Percentiles rank a stretch among this genome's conserved stretches.
Evolutionary conservation across 2,329 filamentous ascomycete genomes (phyloP).

Genomic region (Dothiorella sarmentorum): DNA sequence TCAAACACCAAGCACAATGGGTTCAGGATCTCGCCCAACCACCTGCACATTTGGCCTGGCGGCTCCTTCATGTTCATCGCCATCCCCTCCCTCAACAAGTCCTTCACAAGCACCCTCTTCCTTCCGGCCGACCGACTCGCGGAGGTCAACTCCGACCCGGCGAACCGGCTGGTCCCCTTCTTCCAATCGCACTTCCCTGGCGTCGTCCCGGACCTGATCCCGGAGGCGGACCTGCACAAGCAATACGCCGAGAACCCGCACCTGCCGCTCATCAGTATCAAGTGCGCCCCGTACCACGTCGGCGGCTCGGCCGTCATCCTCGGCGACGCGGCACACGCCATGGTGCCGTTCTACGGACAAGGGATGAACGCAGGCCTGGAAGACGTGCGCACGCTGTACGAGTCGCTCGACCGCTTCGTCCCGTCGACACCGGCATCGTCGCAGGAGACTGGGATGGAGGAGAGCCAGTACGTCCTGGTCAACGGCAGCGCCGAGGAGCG

Average conservation of each 20-base stretch:
- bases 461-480: slow-evolving; percentile 36
- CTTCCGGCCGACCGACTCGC: slow-evolving; percentile 69
- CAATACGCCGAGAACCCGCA: slow-evolving; percentile 84
- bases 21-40: slow-evolving; percentile 84
- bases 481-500: slow-evolving; percentile 40
- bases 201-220: slow-evolving; percentile 66
- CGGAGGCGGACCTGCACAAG: slow-evolving; percentile 61
- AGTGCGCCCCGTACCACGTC: slow-evolving; percentile 86
- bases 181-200: slow-evolving; percentile 86
- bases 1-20: slow-evolving; percentile 38
- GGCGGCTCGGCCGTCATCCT: slow-evolving; percentile 74
- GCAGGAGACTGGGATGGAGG: not conserved
- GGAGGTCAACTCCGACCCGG: slow-evolving; percentile 61
- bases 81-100: slow-evolving; percentile 81
- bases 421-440: slow-evolving; percentile 22
- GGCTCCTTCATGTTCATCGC: slow-evolving; percentile 98
- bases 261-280: slow-evolving; percentile 87
- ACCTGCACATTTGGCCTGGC: slow-evolving; percentile 96
- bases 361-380: slow-evolving; percentile 97
- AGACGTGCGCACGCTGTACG: slow-evolving; percentile 86
- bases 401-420: slow-evolving; percentile 67
- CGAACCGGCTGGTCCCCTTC: slow-evolving; percentile 60
- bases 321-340: slow-evolving; percentile 93
- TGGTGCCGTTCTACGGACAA: slow-evolving; percentile 98
- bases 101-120: slow-evolving; percentile 94